Conservation (phyloP, 1,139 yeast species). For the Blastobotrys aristatus region DNA sequence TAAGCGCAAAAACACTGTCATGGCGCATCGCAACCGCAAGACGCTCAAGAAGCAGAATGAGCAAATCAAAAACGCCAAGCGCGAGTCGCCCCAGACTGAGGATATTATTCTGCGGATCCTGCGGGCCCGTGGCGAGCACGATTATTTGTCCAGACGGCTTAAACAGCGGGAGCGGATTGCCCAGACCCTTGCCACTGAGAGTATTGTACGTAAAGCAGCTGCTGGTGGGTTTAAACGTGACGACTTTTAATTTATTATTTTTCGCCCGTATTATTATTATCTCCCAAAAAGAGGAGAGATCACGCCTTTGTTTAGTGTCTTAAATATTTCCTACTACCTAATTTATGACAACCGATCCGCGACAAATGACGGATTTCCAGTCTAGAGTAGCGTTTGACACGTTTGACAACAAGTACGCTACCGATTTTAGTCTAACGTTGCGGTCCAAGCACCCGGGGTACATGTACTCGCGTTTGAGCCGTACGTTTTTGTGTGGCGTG, state of each 20-base stretch:
- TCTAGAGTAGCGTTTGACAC: constrained; percentile 53
- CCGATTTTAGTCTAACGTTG: constrained; percentile 44
- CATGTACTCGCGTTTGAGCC: constrained; percentile 50
- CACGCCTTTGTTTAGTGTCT: no score
- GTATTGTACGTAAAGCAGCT: constrained; percentile 30
- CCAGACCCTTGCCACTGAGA: constrained; percentile 60
- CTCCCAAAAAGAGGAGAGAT: no score
- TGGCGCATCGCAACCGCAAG: constrained; percentile 66
- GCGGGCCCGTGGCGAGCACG: constrained; percentile 40
- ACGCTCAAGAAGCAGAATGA: constrained; percentile 51
- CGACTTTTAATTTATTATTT: constrained; percentile 12
- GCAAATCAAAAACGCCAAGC: constrained; percentile 48
- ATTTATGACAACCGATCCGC: no score
- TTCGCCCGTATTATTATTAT: not conserved
- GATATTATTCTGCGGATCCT: constrained; percentile 63
- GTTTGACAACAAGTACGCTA: constrained; percentile 39
- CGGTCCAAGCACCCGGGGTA: constrained; percentile 55
- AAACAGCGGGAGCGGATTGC: constrained; percentile 60
- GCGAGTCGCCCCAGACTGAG: constrained; percentile 57
- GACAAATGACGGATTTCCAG: constrained; percentile 19
- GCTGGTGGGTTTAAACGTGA: constrained; percentile 18
- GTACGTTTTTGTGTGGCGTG: constrained; percentile 60
- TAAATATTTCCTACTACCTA: no score
- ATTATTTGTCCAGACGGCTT: constrained; percentile 50
- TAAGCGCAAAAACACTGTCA: constrained; percentile 60